phyloP scores from a whole-genome alignment of 805 yeast genomes.

The Spathaspora passalidarum region DNA sequence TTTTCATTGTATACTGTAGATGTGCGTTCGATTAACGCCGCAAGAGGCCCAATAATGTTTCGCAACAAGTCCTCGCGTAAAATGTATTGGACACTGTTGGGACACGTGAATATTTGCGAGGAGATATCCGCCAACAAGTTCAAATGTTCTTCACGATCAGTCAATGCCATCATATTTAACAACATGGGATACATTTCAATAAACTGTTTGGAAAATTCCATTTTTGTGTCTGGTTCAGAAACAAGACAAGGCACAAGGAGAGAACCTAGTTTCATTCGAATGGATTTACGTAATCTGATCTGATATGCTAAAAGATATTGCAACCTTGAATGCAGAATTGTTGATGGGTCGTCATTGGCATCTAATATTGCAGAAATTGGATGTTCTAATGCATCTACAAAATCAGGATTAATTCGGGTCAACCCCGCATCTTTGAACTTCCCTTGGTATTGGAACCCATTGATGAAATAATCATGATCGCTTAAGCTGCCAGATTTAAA shows the following conservation, averaged over 20 bases:
- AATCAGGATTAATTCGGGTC: slow-evolving; percentile 9
- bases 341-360: slow-evolving; percentile 14
- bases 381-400: slow-evolving; percentile 8
- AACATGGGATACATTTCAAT: slow-evolving; percentile 52
- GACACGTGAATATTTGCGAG: slow-evolving; percentile 44
- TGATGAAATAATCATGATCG: slow-evolving; percentile 24
- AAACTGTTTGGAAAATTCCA: slow-evolving; percentile 49
- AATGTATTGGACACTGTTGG: slow-evolving; percentile 37
- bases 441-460: slow-evolving; percentile 30
- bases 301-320: slow-evolving; percentile 60
- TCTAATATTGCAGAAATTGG: slow-evolving; percentile 14
- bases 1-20: slow-evolving; percentile 22
- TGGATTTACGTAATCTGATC: slow-evolving; percentile 51
- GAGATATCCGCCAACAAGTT: slow-evolving; percentile 30
- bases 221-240: slow-evolving; percentile 46
- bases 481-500: slow-evolving; percentile 8
- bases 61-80: slow-evolving; percentile 38
- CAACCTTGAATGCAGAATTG: slow-evolving; percentile 43
- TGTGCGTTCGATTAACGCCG: slow-evolving; percentile 39
- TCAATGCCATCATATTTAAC: slow-evolving; percentile 43
- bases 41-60: slow-evolving; percentile 46
- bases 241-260: slow-evolving; percentile 56
- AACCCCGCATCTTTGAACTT: slow-evolving; percentile 22
- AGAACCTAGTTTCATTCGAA: slow-evolving; percentile 48
- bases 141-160: slow-evolving; percentile 51